Evolutionary conservation across 1,139 yeast genomes (phyloP).

Genomic region (Yamadazyma diospyri): DNA sequence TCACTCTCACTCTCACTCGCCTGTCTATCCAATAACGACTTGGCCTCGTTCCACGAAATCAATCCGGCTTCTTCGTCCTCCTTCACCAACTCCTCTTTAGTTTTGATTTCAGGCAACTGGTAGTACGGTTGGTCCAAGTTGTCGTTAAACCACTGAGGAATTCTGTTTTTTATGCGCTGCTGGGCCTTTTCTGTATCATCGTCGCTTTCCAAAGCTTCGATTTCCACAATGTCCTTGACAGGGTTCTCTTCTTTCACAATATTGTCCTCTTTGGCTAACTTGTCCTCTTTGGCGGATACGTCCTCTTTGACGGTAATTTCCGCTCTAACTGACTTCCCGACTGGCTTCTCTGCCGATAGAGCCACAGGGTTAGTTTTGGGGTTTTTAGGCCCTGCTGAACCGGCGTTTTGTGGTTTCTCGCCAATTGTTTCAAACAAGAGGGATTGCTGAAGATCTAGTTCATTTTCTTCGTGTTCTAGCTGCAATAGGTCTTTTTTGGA

Average conservation of each 20-base stretch:
- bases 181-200: constrained; percentile 10
- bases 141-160: constrained; percentile 35
- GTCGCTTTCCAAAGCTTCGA: constrained; percentile 11
- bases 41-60: constrained; percentile 47
- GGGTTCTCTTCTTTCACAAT: constrained; percentile 4
- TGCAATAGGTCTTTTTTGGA: constrained; percentile 36
- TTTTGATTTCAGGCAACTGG: not conserved
- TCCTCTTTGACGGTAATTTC: not conserved
- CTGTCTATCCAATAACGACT: constrained; percentile 21
- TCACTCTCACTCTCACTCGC: constrained; percentile 12
- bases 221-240: constrained; percentile 8
- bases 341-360: not conserved
- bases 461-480: constrained; percentile 9
- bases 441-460: constrained; percentile 4
- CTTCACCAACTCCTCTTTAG: constrained; percentile 1
- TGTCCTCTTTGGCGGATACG: not conserved
- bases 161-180: constrained; percentile 4
- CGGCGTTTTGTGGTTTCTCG: no score
- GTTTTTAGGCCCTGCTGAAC: not conserved
- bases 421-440: constrained; percentile 3
- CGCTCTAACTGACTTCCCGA: not conserved
- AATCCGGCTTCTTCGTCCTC: constrained; percentile 50
- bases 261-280: not conserved
- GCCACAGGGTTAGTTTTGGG: not conserved
- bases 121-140: constrained; percentile 7